Conservation (phyloP, 257 asterid species). For the Craterostigma plantagineum region DNA sequence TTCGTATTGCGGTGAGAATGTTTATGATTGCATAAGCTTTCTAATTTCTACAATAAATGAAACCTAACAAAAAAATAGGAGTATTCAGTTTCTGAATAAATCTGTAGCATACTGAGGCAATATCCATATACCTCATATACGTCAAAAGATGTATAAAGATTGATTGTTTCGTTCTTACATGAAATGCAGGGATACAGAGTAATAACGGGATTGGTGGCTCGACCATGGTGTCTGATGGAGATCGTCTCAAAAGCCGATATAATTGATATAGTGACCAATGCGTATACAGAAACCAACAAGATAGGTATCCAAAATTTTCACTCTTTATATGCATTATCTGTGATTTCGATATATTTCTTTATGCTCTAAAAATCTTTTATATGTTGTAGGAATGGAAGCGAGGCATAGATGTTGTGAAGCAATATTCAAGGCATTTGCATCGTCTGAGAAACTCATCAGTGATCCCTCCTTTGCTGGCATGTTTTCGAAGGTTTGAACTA, state of each 20-base stretch:
- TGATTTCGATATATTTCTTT: not conserved
- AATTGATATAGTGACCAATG: constrained; percentile 35
- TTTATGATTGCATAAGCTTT: too few species aligned
- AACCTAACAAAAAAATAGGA: too few species aligned
- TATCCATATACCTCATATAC: too few species aligned
- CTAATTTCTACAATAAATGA: too few species aligned
- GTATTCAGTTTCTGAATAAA: not conserved
- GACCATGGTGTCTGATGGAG: constrained; percentile 84
- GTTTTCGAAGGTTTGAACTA: constrained; percentile 42
- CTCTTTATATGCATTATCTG: not conserved
- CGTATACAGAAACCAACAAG: constrained; percentile 50
- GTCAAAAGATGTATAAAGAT: not conserved
- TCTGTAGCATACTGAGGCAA: not conserved
- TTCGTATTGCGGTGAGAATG: constrained; percentile 57
- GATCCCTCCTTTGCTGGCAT: constrained; percentile 37
- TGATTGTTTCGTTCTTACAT: constrained; percentile 1
- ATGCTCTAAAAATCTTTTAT: not conserved
- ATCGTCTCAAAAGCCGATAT: constrained; percentile 55
- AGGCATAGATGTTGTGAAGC: constrained; percentile 79
- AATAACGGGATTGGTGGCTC: constrained; percentile 60
- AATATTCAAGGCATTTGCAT: constrained; percentile 30
- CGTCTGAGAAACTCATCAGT: constrained; percentile 34
- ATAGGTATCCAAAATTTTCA: constrained; percentile 33
- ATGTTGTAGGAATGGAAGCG: constrained; percentile 92
- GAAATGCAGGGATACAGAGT: constrained; percentile 63